Conservation (phyloP, 768 basidiomycete species). For the Podaxis rugospora region DNA sequence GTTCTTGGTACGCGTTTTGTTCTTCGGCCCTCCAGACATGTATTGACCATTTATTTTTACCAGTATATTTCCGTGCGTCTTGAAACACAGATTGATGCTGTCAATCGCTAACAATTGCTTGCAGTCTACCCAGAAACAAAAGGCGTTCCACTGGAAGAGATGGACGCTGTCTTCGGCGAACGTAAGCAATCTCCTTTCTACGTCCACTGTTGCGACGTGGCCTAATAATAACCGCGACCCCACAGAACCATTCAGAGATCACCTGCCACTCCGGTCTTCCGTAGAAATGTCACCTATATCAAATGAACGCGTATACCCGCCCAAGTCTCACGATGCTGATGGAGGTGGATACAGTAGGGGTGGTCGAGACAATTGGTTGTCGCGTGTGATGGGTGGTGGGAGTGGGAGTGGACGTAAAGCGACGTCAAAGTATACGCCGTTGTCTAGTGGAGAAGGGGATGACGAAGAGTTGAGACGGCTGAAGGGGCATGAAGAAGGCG, state of each 20-base stretch:
- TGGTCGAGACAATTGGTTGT: neutral
- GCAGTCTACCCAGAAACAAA: slow-evolving; percentile 79
- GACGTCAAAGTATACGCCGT: neutral
- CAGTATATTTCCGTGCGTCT: slow-evolving; percentile 67
- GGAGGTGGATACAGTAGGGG: neutral
- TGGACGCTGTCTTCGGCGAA: slow-evolving; percentile 84
- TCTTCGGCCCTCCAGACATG: neutral
- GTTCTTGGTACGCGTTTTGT: slow-evolving; percentile 46
- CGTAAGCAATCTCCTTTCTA: slow-evolving; percentile 29
- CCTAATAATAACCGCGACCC: neutral
- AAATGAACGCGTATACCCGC: neutral
- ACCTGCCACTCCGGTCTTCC: slow-evolving; percentile 9
- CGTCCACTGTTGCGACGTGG: neutral
- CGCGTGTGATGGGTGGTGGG: neutral
- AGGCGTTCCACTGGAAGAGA: slow-evolving; percentile 78
- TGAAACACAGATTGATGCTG: neutral
- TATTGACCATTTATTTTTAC: neutral
- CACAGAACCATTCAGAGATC: slow-evolving; percentile 10
- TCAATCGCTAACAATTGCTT: neutral
- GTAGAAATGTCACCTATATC: slow-evolving; percentile 4
- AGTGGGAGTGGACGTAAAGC: neutral
- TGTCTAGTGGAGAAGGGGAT: neutral
- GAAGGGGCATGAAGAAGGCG: neutral
- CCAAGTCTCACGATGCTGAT: neutral
- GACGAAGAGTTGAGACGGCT: slow-evolving; percentile 5